Base-by-base conservation (phyloP, 495 filamentous ascomycete species). In the Neurospora sublineolata region DNA sequence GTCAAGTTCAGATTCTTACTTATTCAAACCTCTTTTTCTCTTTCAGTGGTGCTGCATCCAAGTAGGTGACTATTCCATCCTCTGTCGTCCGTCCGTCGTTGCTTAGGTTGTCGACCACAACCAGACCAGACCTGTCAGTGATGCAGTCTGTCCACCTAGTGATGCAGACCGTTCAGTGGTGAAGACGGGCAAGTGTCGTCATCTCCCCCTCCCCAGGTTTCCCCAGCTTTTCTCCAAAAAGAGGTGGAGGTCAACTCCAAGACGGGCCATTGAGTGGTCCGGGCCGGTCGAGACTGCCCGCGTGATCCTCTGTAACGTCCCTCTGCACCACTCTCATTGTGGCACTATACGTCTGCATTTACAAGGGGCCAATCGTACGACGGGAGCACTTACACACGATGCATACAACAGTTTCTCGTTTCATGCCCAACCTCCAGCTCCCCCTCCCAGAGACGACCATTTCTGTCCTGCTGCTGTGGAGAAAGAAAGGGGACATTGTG, bases 221-320 rank as follows among this genome's bases (percentile, higher is more conserved):
- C 52, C 52, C 52, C 52, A 64, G 27, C 52, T 33, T 60, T 40
- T 64, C 52, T 64, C 27, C 52, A 64, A 64, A 64, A 18, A 33
- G 14, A 64, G 27, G 14, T 3, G 27, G 0, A 23, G 27, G 44
- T 68, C 74, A 73, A 74, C 78, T 75, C 72, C 73, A 77, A 76
- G 78, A 37, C 37, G 37, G 37, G 37, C 11, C 11, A 9, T 38
- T 38, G 52, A 33, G 27, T 64, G 52, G 52, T 64, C 52, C 52
- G 27, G 52, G 52, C 33, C 14, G 12, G 46, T 23, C 11, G 9
- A 64, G 52, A 33, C 14, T 64, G 52, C 52, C 30, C 52, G 52
- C 52, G 52, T 64, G 52, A 64, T 64, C 27, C 52, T 60, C 52
- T 60, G 23, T 60, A 60, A 60, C 23, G 52, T 33, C 52, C 27